Percentiles rank a stretch among this genome's conserved stretches.
Conservation (phyloP, 768 basidiomycete species). For the Phylloporus rhodoxanthus region DNA sequence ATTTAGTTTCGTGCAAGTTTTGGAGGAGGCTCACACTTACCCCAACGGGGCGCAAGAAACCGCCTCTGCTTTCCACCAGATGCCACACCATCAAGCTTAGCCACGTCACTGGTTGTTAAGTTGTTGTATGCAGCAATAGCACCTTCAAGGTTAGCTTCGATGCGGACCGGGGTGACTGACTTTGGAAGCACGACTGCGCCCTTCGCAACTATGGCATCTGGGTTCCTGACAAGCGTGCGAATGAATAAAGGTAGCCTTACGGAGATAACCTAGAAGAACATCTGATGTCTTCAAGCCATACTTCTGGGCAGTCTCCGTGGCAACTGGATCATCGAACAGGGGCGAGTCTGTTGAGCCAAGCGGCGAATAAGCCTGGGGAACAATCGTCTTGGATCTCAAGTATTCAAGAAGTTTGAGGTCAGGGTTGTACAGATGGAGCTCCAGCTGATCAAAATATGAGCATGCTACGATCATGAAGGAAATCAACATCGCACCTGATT, state of each 20-base stretch:
- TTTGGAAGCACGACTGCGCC: conserved; percentile 67
- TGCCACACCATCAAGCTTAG: conserved; percentile 49
- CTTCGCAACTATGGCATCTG: conserved; percentile 45
- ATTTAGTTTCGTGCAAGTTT: conserved; percentile 11
- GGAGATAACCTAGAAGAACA: conserved; percentile 56
- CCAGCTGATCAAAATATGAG: conserved; percentile 41
- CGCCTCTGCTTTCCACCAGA: conserved; percentile 62
- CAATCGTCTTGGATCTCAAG: conserved; percentile 59
- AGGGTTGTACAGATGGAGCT: conserved; percentile 70
- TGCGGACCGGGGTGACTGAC: conserved; percentile 67
- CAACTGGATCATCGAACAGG: conserved; percentile 56
- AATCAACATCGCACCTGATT: conserved; percentile 50
- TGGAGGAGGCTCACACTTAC: conserved; percentile 35
- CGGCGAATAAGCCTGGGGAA: conserved; percentile 77
- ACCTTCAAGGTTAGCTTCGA: conserved; percentile 53
- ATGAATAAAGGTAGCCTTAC: conserved; percentile 31
- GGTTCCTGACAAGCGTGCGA: conserved; percentile 7
- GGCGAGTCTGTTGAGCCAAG: conserved; percentile 67
- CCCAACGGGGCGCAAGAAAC: conserved; percentile 66
- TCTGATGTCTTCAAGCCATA: conserved; percentile 50
- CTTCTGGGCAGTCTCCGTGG: conserved; percentile 54
- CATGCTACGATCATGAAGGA: background rate
- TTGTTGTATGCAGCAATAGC: conserved; percentile 41
- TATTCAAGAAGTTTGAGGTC: conserved; percentile 63
- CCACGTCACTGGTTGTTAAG: conserved; percentile 48